These are phyloP conservation scores for Austroboletus novae-zelandiae DNA, from an alignment of 1,284 basidiomycete species.

Conservation along the genomic window DNA sequence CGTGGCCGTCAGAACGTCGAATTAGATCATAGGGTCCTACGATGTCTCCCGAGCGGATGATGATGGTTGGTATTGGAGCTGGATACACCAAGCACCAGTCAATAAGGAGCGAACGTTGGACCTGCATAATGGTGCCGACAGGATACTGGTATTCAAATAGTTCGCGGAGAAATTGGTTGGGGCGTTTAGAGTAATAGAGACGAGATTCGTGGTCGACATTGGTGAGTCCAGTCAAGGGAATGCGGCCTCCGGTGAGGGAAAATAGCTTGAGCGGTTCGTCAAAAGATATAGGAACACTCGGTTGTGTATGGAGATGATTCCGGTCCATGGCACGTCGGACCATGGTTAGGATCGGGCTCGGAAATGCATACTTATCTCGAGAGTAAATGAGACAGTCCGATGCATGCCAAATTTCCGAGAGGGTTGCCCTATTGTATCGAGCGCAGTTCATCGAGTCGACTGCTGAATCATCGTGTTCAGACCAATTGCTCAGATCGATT, in stretches of 20 bases:
- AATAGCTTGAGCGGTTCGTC: slow-evolving; percentile 7
- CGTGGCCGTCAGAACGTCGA: too few relatives aligned
- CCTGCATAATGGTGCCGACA: slow-evolving; percentile 1
- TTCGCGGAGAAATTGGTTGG: background rate
- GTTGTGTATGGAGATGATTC: background rate
- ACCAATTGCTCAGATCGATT: too few relatives aligned
- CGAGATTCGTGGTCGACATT: slow-evolving; percentile 7
- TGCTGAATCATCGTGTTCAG: too few relatives aligned
- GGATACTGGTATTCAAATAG: slow-evolving; percentile 5
- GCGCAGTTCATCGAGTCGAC: too few relatives aligned
- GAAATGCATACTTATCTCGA: slow-evolving; percentile 16
- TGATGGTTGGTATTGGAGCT: slow-evolving; percentile 17
- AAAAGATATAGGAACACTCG: background rate
- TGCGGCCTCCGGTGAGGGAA: slow-evolving; percentile 2
- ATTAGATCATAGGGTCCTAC: slow-evolving; percentile 19
- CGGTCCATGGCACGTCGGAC: slow-evolving; percentile 14
- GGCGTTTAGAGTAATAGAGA: slow-evolving; percentile 8
- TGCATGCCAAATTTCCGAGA: too few relatives aligned
- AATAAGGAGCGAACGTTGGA: slow-evolving; percentile 8
- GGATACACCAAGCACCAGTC: slow-evolving; percentile 16
- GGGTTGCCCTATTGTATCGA: too few relatives aligned
- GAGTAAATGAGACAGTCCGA: too few relatives aligned
- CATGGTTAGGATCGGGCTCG: slow-evolving; percentile 18
- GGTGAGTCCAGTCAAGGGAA: slow-evolving; percentile 10
- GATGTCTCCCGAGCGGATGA: too few relatives aligned